Evolutionary conservation across 805 yeast species (phyloP).

Genomic region (Candida silvatica): DNA sequence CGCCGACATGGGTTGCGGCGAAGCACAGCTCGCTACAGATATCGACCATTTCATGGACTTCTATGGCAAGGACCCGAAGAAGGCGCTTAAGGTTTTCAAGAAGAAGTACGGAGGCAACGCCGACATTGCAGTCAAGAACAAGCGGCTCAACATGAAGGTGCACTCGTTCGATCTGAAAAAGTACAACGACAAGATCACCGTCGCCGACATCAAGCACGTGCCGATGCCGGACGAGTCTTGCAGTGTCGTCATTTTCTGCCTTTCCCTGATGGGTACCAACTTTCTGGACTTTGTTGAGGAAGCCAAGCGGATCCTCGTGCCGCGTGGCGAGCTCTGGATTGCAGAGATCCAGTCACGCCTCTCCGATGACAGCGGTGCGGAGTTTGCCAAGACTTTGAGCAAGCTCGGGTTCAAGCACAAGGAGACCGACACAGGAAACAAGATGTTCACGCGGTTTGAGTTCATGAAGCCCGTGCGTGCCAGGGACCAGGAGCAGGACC

Average conservation of each 20-base stretch:
- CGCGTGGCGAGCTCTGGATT: slow-evolving; percentile 94
- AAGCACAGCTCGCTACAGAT: slow-evolving; percentile 77
- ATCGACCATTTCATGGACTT: slow-evolving; percentile 37
- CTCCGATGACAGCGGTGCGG: slow-evolving; percentile 65
- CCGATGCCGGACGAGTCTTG: slow-evolving; percentile 77
- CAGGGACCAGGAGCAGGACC: slow-evolving; percentile 50
- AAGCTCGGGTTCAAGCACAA: slow-evolving; percentile 80
- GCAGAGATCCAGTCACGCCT: slow-evolving; percentile 95
- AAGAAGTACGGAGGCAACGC: slow-evolving; percentile 18
- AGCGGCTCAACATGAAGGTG: slow-evolving; percentile 42
- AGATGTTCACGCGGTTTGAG: slow-evolving; percentile 93
- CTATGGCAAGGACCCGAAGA: slow-evolving; percentile 23
- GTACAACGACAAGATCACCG: slow-evolving; percentile 84
- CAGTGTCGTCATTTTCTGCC: slow-evolving; percentile 84
- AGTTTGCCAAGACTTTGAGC: slow-evolving; percentile 73
- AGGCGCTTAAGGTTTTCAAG: slow-evolving; percentile 18
- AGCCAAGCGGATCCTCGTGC: slow-evolving; percentile 79
- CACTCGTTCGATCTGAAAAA: slow-evolving; percentile 89
- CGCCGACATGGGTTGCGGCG: slow-evolving; percentile 99
- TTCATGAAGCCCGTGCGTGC: slow-evolving; percentile 80
- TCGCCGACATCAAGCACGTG: slow-evolving; percentile 91
- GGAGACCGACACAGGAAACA: slow-evolving; percentile 76
- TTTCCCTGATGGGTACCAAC: slow-evolving; percentile 96
- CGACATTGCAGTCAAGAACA: slow-evolving; percentile 9
- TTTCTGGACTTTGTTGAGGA: slow-evolving; percentile 87